Evolutionary conservation across 192 early-diverging fungal genomes (phyloP), one percentile per base, ranked within the genome.

Genomic region (Gryganskiella cystojenkinii): DNA sequence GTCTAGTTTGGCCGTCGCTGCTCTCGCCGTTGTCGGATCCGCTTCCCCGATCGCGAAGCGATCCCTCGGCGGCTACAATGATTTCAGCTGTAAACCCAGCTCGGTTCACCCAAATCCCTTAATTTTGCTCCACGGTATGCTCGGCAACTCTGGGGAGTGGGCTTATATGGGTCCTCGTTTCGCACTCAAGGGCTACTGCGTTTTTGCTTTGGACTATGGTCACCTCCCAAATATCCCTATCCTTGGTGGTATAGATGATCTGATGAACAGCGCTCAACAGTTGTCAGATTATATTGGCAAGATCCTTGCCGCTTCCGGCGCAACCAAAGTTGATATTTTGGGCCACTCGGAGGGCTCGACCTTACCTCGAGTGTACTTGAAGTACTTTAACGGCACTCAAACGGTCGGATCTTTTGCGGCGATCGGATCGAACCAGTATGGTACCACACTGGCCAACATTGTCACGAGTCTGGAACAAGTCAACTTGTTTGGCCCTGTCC

Each of bases 291-390:
- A 45, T 37, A 24, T 67, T 15, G 65, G 60, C 10, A 28, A 58
- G 9, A 56, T 67, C 42, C 27, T 58, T 8, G 20, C 3, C 4
- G 65, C 65, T 0, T 60, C 65, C 1, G 56, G 56, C 0, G 45
- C 65, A 5, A 9, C 43, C 56, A 58, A 67, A 15, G 56, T 67
- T 31, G 65, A 67, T 50, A 45, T 67, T 5, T 15, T 67, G 3
- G 65, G 65, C 22, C 55, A 67, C n/a, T 67, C 65, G 4, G 55
- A 67, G 15, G 65, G 65, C 6, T 56, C 55, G 33, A 31, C 24
- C 17, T 22, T 67, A 22, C 40, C 56, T 31, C 65, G 65, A 7
- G 40, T 33, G 27, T 67, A 67, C 56, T 25, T 67, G 17, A 67
- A 67, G n/a, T 49, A 60, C 55, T n/a, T 20, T 10, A 35, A 35